phyloP scores from a whole-genome alignment of 2,329 filamentous ascomycete genomes.

The Periconia sp. region DNA sequence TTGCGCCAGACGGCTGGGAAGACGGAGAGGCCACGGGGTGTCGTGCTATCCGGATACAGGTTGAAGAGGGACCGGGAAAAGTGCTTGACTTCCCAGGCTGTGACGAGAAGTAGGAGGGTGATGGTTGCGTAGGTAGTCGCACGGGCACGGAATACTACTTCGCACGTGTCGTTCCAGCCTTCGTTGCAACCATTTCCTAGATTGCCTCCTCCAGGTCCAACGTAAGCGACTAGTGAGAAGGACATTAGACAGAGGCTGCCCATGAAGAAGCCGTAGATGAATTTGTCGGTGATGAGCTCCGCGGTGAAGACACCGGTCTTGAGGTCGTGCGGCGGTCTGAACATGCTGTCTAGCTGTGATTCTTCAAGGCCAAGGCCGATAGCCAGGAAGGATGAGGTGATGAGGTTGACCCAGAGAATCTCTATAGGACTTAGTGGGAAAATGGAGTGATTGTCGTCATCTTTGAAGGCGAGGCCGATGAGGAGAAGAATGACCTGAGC shows the following conservation, averaged over 20 bases:
- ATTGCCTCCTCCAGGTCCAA: conserved; percentile 49
- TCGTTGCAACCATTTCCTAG: conserved; percentile 54
- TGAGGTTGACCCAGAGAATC: conserved; percentile 56
- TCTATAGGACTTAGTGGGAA: conserved; percentile 56
- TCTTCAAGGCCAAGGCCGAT: conserved; percentile 56
- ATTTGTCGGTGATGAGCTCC: conserved; percentile 55
- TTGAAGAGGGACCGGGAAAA: conserved; percentile 53
- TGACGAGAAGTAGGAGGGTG: conserved; percentile 52
- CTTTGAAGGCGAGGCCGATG: conserved; percentile 55
- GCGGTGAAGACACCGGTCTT: conserved; percentile 52
- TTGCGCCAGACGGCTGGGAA: conserved; percentile 50
- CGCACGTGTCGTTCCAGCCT: conserved; percentile 50
- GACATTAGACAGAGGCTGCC: conserved; percentile 51
- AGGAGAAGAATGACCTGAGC: conserved; percentile 55
- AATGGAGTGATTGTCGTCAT: conserved; percentile 49
- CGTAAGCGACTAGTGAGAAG: conserved; percentile 53
- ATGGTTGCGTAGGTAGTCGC: conserved; percentile 54
- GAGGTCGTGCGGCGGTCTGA: conserved; percentile 52
- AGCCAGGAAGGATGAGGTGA: conserved; percentile 55
- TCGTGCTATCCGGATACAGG: conserved; percentile 47
- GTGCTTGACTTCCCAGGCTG: conserved; percentile 57
- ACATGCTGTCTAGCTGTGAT: conserved; percentile 54
- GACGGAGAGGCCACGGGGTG: conserved; percentile 38
- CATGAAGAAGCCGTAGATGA: conserved; percentile 57
- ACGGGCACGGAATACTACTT: conserved; percentile 58